phyloP scores from a whole-genome alignment of 2,329 filamentous ascomycete species.

The Colletotrichum neosansevieriae region DNA sequence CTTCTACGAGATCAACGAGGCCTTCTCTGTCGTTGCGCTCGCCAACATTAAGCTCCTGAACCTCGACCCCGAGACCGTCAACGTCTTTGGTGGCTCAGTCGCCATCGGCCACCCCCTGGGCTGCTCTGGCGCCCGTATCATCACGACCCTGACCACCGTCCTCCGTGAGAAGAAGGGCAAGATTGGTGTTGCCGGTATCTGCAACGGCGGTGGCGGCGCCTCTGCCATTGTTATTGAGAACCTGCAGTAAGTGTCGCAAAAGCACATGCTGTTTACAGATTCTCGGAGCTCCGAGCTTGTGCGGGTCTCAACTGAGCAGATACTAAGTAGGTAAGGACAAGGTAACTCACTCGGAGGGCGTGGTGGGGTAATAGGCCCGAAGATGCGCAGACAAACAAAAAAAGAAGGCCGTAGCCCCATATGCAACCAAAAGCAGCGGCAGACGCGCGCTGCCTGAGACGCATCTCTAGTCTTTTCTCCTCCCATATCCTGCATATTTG shows the following conservation, averaged over 20 bases:
- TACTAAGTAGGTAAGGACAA: background rate
- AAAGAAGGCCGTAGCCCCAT: slow-evolving; percentile 4
- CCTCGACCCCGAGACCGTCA: slow-evolving; percentile 87
- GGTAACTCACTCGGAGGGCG: slow-evolving; percentile 14
- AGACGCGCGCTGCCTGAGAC: background rate
- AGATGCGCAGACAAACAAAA: background rate
- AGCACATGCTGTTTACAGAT: slow-evolving; percentile 4
- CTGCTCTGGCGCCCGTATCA: slow-evolving; percentile 92
- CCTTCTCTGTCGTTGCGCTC: slow-evolving; percentile 95
- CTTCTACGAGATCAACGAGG: slow-evolving; percentile 99
- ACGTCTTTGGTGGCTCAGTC: slow-evolving; percentile 94
- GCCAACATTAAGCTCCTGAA: slow-evolving; percentile 95
- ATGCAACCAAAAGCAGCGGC: slow-evolving; percentile 1
- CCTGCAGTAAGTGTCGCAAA: slow-evolving; percentile 60
- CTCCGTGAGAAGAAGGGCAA: slow-evolving; percentile 92
- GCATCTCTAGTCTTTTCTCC: background rate
- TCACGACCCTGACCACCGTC: slow-evolving; percentile 90
- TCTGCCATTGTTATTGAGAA: slow-evolving; percentile 92
- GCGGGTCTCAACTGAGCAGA: slow-evolving; percentile 14
- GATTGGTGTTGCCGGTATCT: slow-evolving; percentile 94
- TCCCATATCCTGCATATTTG: too few relatives aligned
- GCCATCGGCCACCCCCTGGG: slow-evolving; percentile 96
- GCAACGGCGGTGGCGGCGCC: slow-evolving; percentile 97
- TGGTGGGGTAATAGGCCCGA: background rate
- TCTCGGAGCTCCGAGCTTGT: slow-evolving; percentile 31